Percentiles rank a stretch among this genome's conserved stretches.
phyloP scores from a whole-genome alignment of 208 protist species.

The Leishmania martiniquensis region DNA sequence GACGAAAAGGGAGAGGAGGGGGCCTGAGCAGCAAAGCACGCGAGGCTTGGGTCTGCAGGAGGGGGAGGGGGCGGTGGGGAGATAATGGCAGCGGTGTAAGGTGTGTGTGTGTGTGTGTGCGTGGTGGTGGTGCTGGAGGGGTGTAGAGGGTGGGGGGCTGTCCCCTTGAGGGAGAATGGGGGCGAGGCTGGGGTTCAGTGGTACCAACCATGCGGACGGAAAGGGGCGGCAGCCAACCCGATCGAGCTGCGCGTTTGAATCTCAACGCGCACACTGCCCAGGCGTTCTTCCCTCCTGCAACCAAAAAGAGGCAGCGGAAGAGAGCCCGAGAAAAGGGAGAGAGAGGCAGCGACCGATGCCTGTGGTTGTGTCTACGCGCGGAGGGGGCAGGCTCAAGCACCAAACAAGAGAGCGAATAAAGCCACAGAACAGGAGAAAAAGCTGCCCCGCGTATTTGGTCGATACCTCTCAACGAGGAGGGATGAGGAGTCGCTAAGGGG shows the following conservation, averaged over 20 bases:
- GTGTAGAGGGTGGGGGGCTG: too few relatives aligned
- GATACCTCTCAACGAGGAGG: background rate
- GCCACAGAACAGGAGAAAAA: background rate
- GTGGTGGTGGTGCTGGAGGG: too few relatives aligned
- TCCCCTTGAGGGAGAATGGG: too few relatives aligned
- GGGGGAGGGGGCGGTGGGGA: too few relatives aligned
- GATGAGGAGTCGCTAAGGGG: background rate
- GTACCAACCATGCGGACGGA: background rate
- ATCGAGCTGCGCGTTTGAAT: background rate
- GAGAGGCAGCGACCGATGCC: background rate
- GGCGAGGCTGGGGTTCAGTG: too few relatives aligned
- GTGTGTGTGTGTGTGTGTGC: too few relatives aligned
- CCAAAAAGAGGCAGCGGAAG: background rate
- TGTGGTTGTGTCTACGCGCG: background rate
- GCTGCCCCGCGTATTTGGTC: background rate
- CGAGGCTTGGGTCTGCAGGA: background rate
- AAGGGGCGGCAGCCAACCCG: background rate
- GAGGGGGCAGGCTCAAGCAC: background rate
- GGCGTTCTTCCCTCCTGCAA: background rate
- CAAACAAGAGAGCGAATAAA: background rate
- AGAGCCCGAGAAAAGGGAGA: background rate
- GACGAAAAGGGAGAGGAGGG: background rate
- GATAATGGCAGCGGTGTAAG: background rate
- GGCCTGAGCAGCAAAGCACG: background rate
- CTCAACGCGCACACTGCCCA: background rate